phyloP scores from a whole-genome alignment of 805 yeast genomes.

The Kazachstania martiniae region DNA sequence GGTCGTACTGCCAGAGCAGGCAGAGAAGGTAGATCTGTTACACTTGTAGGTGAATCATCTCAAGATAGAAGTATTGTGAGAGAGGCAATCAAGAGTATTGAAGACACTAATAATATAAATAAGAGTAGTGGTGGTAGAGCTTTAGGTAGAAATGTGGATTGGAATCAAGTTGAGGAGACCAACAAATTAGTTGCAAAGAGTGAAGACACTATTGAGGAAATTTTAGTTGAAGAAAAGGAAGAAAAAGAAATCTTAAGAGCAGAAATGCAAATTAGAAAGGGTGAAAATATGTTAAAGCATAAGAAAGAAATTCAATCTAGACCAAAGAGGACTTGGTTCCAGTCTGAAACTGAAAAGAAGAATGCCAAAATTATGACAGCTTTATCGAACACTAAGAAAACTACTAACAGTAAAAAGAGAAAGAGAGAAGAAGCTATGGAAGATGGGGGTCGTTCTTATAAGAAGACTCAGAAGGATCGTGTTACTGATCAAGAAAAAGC shows the following conservation, averaged over 20 bases:
- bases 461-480: slow-evolving; percentile 73
- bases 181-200: slow-evolving; percentile 51
- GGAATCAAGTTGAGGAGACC: slow-evolving; percentile 70
- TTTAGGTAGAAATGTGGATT: slow-evolving; percentile 84
- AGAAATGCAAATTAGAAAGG: slow-evolving; percentile 81
- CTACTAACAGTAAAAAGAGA: slow-evolving; percentile 54
- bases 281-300: slow-evolving; percentile 73
- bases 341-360: slow-evolving; percentile 37
- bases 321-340: slow-evolving; percentile 97
- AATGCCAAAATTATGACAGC: slow-evolving; percentile 28
- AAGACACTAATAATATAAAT: slow-evolving; percentile 25
- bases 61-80: slow-evolving; percentile 85
- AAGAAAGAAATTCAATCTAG: slow-evolving; percentile 75
- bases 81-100: slow-evolving; percentile 68
- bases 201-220: slow-evolving; percentile 54
- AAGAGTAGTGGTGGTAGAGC: slow-evolving; percentile 37
- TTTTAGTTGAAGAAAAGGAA: slow-evolving; percentile 75
- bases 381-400: slow-evolving; percentile 40
- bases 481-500: slow-evolving; percentile 37
- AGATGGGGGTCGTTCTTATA: slow-evolving; percentile 47
- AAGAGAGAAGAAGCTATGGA: slow-evolving; percentile 60
- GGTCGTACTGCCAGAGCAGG: slow-evolving; percentile 99
- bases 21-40: slow-evolving; percentile 84
- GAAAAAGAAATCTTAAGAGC: slow-evolving; percentile 82
- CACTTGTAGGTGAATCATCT: slow-evolving; percentile 89